Evolutionary conservation across 2,329 filamentous ascomycete species (phyloP).

Genomic region (Colletotrichum melonis): DNA sequence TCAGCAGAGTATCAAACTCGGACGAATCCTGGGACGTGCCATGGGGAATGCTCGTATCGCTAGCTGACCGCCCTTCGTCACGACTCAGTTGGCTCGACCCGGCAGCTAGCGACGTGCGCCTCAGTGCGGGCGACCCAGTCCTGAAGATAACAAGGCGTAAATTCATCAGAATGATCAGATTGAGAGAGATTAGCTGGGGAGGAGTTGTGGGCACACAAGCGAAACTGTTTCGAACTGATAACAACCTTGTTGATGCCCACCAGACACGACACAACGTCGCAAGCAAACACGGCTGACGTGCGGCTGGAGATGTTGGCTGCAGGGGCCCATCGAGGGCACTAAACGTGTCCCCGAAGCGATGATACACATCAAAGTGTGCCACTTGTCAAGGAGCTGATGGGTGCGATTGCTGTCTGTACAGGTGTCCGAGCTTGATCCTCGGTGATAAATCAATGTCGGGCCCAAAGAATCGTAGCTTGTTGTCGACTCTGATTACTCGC

Average conservation of each 20-base stretch:
- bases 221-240: constrained; percentile 2
- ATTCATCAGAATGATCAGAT: neutral
- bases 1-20: neutral
- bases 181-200: neutral
- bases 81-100: neutral
- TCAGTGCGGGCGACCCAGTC: neutral
- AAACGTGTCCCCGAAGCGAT: neutral
- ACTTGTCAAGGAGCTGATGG: neutral
- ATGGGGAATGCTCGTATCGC: neutral
- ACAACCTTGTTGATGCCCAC: constrained; percentile 5
- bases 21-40: neutral
- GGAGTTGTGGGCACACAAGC: neutral
- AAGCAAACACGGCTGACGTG: neutral
- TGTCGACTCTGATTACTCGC: neutral
- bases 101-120: neutral
- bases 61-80: neutral
- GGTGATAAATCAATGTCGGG: neutral
- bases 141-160: neutral
- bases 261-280: neutral
- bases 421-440: neutral
- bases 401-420: neutral
- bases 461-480: neutral
- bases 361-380: neutral
- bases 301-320: neutral
- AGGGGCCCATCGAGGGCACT: neutral